A percentile compares a stretch with the other conserved stretches of the same genome.
These are phyloP conservation scores for Phytophthora meadii DNA, from an alignment of 352 stramenopile species.

Conservation along the genomic window DNA sequence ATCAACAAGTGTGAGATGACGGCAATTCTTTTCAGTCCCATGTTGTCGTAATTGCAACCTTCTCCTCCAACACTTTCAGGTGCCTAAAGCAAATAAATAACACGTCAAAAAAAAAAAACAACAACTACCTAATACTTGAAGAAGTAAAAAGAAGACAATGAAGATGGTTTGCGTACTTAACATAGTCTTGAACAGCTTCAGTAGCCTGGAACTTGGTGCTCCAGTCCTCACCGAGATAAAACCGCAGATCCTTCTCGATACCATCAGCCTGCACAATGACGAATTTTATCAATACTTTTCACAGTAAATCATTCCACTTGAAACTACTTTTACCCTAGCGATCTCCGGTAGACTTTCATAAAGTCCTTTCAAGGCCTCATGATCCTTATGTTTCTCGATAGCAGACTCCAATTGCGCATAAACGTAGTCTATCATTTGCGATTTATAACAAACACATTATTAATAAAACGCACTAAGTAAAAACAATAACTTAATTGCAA, in stretches of 20 bases:
- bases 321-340: slow-evolving; percentile 38
- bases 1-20: background rate
- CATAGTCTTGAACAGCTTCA: slow-evolving; percentile 56
- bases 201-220: slow-evolving; percentile 60
- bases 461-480: background rate
- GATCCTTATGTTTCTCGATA: slow-evolving; percentile 53
- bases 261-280: slow-evolving; percentile 44
- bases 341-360: slow-evolving; percentile 51
- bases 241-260: slow-evolving; percentile 69
- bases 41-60: slow-evolving; percentile 21
- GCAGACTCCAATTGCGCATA: slow-evolving; percentile 68
- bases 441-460: slow-evolving; percentile 7
- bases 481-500: slow-evolving; percentile 1
- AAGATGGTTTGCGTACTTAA: slow-evolving; percentile 40
- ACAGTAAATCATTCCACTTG: background rate
- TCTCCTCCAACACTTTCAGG: slow-evolving; percentile 60
- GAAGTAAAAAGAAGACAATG: no score
- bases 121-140: no score
- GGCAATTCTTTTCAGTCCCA: no score
- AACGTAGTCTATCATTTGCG: slow-evolving; percentile 56
- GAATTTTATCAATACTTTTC: slow-evolving; percentile 4
- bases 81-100: slow-evolving; percentile 30
- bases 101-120: no score
- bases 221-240: slow-evolving; percentile 71
- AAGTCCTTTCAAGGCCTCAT: slow-evolving; percentile 50